Evolutionary conservation across 2,329 filamentous ascomycete genomes (phyloP), one percentile per base, ranked within the genome.

Genomic region (Incumbomyces lentus): DNA sequence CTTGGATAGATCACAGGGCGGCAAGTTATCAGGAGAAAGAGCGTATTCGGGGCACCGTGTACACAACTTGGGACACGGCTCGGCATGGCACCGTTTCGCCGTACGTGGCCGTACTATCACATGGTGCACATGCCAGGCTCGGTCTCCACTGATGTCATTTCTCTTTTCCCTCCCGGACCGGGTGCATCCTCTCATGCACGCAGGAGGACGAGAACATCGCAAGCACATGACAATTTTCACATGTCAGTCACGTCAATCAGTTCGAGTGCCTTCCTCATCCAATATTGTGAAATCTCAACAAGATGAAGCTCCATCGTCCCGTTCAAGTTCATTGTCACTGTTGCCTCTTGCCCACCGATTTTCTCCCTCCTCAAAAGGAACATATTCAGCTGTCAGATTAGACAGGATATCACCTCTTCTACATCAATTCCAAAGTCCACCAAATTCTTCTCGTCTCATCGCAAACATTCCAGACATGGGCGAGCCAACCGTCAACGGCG

Each of bases 401-500:
- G 5, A 5, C 22, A 8, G 22, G 8, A 26, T 8, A 26, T 8
- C 8, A 26, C 8, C 22, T 5, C 5, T 26, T 26, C 22, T 33
- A 5, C 7, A 14, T 32, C n/a, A 2, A 14, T 32, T 33, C 19
- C 19, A 13, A 8, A 32, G 3, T 8, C 22, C 22, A 26, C 8
- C 22, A 8, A 42, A 39, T 16, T 17, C 29, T 14, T 10, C 40
- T 34, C 13, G 18, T 6, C 26, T 19, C 19, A 18, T 6, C 26
- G 7, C 19, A 18, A 22, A 12, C 11, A 29, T 32, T 42, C 45
- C 32, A 13, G 12, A 19, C 37, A 36, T 73, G 69, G 63, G 63
- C 50, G 64, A 70, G 57, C 64, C 66, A 42, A 58, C 65, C 48
- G 66, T 71, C 58, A 76, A 76, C 62, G 67, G 67, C 60, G 64